Conservation (phyloP, 2,329 filamentous ascomycete genomes). For the Aspergillus versicolor region DNA sequence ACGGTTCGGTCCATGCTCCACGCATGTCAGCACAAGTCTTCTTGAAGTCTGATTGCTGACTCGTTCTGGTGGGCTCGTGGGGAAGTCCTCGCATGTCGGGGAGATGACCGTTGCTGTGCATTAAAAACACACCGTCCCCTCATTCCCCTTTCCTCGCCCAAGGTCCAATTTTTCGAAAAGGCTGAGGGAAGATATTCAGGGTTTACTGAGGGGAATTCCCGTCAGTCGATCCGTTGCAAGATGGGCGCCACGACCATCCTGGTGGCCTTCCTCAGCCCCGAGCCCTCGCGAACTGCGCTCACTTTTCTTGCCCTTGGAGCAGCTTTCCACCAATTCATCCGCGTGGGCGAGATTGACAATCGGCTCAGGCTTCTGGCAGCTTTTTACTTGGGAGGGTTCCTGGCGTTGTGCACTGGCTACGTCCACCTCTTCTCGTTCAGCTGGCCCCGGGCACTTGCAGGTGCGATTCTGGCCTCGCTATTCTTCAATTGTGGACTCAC, state of each 20-base stretch:
- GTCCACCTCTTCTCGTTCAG: neutral
- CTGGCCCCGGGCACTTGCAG: neutral
- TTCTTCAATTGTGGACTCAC: neutral
- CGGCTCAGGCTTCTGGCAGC: neutral
- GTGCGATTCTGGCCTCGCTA: neutral
- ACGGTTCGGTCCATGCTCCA: too few relatives aligned
- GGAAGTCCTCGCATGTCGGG: too few relatives aligned
- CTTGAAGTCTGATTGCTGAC: too few relatives aligned
- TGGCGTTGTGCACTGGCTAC: neutral
- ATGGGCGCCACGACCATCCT: neutral
- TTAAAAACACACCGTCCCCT: too few relatives aligned
- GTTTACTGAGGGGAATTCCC: too few relatives aligned
- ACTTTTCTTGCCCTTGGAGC: neutral
- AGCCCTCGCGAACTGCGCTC: neutral
- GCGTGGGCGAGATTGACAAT: slow-evolving; percentile 1
- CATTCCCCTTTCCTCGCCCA: too few relatives aligned
- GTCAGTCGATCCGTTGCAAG: neutral
- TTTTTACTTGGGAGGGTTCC: neutral
- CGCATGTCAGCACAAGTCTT: too few relatives aligned
- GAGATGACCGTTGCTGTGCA: too few relatives aligned
- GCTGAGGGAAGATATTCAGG: too few relatives aligned
- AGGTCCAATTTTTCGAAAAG: too few relatives aligned
- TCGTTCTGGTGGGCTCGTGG: too few relatives aligned
- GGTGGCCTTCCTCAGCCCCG: neutral
- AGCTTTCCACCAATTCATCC: slow-evolving; percentile 1